Evolutionary conservation across 768 basidiomycete genomes (phyloP).

Genomic region (Neoboletus magnificus): DNA sequence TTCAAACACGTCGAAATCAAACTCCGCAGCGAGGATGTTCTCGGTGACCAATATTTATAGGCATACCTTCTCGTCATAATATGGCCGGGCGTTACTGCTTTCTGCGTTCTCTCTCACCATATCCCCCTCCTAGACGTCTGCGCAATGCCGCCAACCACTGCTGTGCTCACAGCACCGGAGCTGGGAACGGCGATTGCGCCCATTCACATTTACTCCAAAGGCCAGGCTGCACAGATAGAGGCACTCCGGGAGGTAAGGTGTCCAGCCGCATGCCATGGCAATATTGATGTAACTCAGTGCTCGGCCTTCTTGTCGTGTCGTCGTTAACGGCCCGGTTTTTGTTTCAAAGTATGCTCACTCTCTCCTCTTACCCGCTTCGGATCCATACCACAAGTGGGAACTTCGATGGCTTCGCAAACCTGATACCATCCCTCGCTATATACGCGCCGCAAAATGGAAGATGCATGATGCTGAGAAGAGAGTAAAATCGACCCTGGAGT

Average conservation of each 20-base stretch:
- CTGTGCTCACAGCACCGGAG: conserved; percentile 55
- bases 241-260: conserved; percentile 56
- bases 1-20: neutral
- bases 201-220: conserved; percentile 56
- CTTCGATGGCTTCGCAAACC: conserved; percentile 66
- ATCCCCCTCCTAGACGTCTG: neutral
- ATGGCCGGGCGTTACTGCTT: neutral
- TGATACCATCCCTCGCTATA: conserved; percentile 67
- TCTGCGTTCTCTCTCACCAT: neutral
- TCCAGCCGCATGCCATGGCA: neutral
- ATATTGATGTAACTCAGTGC: neutral
- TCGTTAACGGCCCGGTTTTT: neutral
- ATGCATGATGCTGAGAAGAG: conserved; percentile 72
- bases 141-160: conserved; percentile 40
- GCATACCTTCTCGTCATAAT: neutral
- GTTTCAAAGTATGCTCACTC: conserved; percentile 58
- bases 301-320: neutral
- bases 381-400: conserved; percentile 78
- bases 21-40: conserved; percentile 14
- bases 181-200: conserved; percentile 52
- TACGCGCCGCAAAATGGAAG: conserved; percentile 86
- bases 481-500: conserved; percentile 74
- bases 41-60: neutral
- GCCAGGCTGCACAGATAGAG: conserved; percentile 57
- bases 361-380: conserved; percentile 59